Evolutionary conservation across 192 early-diverging fungal genomes (phyloP).

Genomic region (Entomortierella beljakovae): DNA sequence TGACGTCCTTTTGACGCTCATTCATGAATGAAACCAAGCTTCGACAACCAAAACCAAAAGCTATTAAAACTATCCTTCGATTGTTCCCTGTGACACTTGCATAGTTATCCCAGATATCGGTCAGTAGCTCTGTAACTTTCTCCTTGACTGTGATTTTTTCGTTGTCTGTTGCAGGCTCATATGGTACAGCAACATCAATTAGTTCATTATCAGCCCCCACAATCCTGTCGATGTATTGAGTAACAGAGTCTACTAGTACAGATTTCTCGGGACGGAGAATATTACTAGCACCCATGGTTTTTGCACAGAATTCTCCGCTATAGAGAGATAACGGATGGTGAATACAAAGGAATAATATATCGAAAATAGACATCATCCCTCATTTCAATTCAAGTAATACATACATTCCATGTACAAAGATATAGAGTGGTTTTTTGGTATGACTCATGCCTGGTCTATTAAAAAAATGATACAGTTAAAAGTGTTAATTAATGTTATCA

Average conservation of each 20-base stretch:
- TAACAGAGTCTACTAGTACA: conserved; percentile 35
- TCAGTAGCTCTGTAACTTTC: conserved; percentile 33
- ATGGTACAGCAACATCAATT: conserved; percentile 39
- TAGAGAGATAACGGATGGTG: not conserved
- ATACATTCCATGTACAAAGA: conserved; percentile 59
- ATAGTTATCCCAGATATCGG: conserved; percentile 56
- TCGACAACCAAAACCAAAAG: conserved; percentile 48
- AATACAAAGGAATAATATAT: not conserved
- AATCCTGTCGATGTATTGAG: conserved; percentile 48
- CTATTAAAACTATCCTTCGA: conserved; percentile 46
- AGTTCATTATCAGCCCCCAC: conserved; percentile 30
- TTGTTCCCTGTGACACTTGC: conserved; percentile 15
- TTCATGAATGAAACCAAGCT: conserved; percentile 52
- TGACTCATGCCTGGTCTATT: conserved; percentile 29
- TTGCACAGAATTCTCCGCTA: conserved; percentile 41
- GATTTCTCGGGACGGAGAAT: conserved; percentile 46
- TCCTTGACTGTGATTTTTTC: conserved; percentile 36
- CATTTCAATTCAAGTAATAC: not conserved
- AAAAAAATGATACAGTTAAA: not conserved
- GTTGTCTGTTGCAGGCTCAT: conserved; percentile 43
- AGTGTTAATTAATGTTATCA: not conserved
- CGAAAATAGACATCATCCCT: not conserved
- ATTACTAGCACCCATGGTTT: conserved; percentile 32
- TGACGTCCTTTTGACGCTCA: conserved; percentile 49
- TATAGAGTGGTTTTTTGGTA: conserved; percentile 39